phyloP scores from a whole-genome alignment of 2,329 filamentous ascomycete species.

The Diaporthe batatas region DNA sequence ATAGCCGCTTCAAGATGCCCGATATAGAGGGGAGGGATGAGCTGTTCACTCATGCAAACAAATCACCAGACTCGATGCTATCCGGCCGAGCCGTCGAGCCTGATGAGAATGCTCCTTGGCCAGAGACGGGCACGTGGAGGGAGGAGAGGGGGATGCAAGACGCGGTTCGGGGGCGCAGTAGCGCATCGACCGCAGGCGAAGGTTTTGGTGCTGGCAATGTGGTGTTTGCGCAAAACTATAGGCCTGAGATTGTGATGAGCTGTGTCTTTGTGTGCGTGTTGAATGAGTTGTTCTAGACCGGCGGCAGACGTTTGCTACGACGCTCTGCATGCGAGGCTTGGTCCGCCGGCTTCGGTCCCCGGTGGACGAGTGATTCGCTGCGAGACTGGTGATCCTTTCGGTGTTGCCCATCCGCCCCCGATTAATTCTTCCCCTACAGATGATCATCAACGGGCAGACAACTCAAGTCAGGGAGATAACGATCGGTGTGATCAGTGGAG shows the following conservation, averaged over 20 bases:
- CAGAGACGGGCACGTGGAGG: not conserved
- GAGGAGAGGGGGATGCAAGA: not conserved
- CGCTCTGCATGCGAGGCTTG: slow-evolving; percentile 5
- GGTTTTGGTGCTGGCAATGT: slow-evolving; percentile 16
- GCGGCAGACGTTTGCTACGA: not conserved
- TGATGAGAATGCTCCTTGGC: slow-evolving; percentile 15
- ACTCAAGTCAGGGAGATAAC: slow-evolving; percentile 22
- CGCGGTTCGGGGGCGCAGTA: slow-evolving; percentile 3
- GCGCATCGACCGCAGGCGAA: slow-evolving; percentile 3
- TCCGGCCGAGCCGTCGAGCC: slow-evolving; percentile 29
- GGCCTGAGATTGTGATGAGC: not conserved
- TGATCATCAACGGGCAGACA: slow-evolving; percentile 16
- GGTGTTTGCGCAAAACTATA: not conserved
- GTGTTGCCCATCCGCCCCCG: slow-evolving; percentile 11
- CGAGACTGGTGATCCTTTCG: slow-evolving; percentile 17
- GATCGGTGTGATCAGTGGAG: slow-evolving; percentile 28
- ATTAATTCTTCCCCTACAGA: slow-evolving; percentile 25
- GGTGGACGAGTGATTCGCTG: slow-evolving; percentile 10
- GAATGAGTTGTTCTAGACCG: not conserved
- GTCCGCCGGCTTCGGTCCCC: slow-evolving; percentile 21
- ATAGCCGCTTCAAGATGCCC: slow-evolving; percentile 40
- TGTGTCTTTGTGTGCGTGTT: not conserved
- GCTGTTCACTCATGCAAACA: slow-evolving; percentile 34
- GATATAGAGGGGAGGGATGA: slow-evolving; percentile 39
- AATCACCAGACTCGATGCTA: slow-evolving; percentile 23